These are phyloP conservation scores for Aspergillus indologenus DNA, from an alignment of 495 filamentous ascomycete genomes.

Conservation along the genomic window DNA sequence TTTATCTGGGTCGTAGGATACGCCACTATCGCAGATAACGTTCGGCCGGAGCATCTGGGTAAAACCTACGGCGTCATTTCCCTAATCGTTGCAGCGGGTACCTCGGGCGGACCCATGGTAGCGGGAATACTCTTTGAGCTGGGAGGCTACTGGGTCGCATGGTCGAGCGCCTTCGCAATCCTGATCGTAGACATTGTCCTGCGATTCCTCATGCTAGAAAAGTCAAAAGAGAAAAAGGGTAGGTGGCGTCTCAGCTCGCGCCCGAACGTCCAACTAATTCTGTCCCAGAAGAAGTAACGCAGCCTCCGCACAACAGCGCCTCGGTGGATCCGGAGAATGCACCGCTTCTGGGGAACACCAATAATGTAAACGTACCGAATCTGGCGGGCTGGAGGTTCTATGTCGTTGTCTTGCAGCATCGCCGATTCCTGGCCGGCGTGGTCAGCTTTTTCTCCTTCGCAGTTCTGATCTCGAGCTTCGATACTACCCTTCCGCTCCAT, in stretches of 20 bases:
- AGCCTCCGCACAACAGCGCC: background rate
- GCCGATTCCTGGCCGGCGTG: conserved; percentile 23
- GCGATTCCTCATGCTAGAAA: conserved; percentile 29
- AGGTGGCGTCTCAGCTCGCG: background rate
- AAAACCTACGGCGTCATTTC: conserved; percentile 19
- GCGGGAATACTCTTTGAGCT: conserved; percentile 24
- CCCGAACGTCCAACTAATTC: background rate
- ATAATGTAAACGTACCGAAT: background rate
- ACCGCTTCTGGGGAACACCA: conserved; percentile 7
- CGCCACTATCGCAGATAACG: conserved; percentile 22
- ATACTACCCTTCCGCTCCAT: conserved; percentile 32
- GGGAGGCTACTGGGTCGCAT: conserved; percentile 29
- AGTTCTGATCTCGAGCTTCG: conserved; percentile 26
- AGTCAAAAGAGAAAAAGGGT: background rate
- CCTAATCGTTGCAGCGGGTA: conserved; percentile 21
- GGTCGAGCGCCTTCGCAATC: conserved; percentile 23
- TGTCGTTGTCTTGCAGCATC: conserved; percentile 18
- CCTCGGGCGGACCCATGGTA: conserved; percentile 21
- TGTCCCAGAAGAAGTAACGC: background rate
- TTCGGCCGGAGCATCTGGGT: conserved; percentile 21
- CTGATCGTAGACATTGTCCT: conserved; percentile 23
- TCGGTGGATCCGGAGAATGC: conserved; percentile 10
- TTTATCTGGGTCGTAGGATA: conserved; percentile 25
- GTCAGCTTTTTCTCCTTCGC: conserved; percentile 22
- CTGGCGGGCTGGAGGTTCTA: conserved; percentile 24